These are phyloP conservation scores for Claviceps pusilla DNA, from an alignment of 2,329 filamentous ascomycete genomes.

Conservation along the genomic window DNA sequence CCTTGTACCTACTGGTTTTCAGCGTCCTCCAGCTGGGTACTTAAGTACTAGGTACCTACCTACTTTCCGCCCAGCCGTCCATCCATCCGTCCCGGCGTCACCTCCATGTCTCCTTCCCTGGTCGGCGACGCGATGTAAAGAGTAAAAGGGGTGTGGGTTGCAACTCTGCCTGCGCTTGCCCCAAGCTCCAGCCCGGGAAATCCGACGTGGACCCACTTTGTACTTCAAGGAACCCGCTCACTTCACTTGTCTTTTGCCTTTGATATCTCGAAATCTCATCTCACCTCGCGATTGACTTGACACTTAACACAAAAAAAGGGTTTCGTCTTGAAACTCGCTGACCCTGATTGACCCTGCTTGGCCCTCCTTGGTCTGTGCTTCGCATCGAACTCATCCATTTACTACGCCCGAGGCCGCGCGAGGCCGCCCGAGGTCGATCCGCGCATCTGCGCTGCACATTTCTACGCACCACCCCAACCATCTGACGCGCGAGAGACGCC, in stretches of 20 bases:
- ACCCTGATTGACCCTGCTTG: too few species aligned
- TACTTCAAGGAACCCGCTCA: background rate
- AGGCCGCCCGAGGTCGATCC: background rate
- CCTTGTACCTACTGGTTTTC: too few species aligned
- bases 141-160: background rate
- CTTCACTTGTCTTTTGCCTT: background rate
- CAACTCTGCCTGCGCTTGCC: background rate
- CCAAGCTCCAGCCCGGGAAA: background rate
- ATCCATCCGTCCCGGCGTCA: background rate
- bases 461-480: background rate
- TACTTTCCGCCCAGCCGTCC: too few species aligned
- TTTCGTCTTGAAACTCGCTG: background rate
- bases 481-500: background rate
- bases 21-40: too few species aligned
- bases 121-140: background rate
- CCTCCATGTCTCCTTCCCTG: background rate
- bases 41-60: too few species aligned
- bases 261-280: background rate
- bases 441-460: background rate
- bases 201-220: constrained; percentile 1
- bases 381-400: background rate
- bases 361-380: background rate
- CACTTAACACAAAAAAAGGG: background rate
- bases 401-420: background rate
- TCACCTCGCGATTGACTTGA: background rate